Base-by-base conservation (phyloP, 331 rosid species). In the Stylosanthes scabra region DNA sequence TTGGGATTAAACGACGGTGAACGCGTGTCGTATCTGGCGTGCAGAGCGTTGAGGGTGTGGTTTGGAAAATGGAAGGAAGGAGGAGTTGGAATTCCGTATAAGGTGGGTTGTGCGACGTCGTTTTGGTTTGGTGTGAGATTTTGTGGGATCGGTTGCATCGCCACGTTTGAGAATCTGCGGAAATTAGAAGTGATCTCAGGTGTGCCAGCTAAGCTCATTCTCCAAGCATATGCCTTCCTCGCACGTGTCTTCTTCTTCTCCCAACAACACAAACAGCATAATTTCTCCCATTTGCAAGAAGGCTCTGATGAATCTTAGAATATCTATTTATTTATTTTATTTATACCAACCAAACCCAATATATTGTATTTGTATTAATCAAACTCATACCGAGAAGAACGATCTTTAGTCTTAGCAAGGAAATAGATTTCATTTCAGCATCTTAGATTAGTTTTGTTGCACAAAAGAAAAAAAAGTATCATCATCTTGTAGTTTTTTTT, bases 21-120 rank as follows among this genome's bases (percentile, higher is more conserved):
- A 14, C 58, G 44, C 39, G 69, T 55, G 2, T 78, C 65, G 9
- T 29, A 78, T 13, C 5, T 64, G 27, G 83, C 89, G 13, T 58
- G 72, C 40, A 40, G 59, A 3, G 88, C 88, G 4, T 41, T 88
- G 62, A 44, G 49, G 0, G 49, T 81, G 28, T 85, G 86, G 49
- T 3, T 74, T 8, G 55, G 52, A 6, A 79, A 56, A 70, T 66
- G 81, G 81, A 62, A 41, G 39, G 25, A 20, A 20, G 25, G 25
- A 20, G 52, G 28, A 15, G 56, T 11, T 2, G 64, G 39, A 6
- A 8, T 83, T 37, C 88, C 92, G 34, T 66, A 62, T 45, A 78
- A 84, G 54, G 94, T 88, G 55, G 77, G 66, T 2, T 70, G 82
- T 0, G 88, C 97, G 82, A 76, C 88, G 87, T 81, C 97, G 88